Evolutionary conservation across 2,329 filamentous ascomycete species (phyloP).

Genomic region (Catunica adiposa): DNA sequence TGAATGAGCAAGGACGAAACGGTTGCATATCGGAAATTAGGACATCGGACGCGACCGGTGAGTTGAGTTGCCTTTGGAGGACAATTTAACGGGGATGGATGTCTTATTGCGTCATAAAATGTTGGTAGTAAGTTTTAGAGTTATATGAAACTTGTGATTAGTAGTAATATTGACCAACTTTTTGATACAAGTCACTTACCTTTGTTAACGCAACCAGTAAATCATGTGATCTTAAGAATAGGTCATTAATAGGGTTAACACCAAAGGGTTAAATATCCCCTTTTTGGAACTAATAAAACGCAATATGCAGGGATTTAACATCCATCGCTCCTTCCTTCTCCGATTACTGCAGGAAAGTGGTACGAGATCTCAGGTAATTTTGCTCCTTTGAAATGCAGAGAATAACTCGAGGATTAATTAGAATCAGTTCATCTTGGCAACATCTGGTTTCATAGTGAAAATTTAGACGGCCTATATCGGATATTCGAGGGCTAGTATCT

Average conservation of each 20-base stretch:
- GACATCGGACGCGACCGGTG: neutral
- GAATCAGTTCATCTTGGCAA: neutral
- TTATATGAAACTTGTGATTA: too few species aligned
- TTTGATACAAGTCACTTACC: too few species aligned
- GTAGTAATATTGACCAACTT: too few species aligned
- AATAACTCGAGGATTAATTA: neutral
- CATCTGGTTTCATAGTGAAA: too few species aligned
- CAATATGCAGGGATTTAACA: neutral
- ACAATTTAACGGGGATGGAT: too few species aligned
- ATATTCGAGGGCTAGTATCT: too few species aligned
- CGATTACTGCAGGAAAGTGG: neutral
- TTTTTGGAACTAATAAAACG: neutral
- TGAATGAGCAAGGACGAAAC: neutral
- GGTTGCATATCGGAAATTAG: neutral
- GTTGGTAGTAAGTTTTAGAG: too few species aligned
- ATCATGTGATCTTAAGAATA: too few species aligned
- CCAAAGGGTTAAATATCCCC: neutral
- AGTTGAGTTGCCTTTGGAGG: too few species aligned
- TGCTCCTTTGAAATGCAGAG: conserved; percentile 1
- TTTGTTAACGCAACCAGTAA: too few species aligned
- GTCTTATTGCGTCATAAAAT: too few species aligned
- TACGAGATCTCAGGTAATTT: conserved; percentile 4
- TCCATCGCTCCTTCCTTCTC: neutral
- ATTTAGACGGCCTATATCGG: too few species aligned
- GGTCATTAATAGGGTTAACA: neutral